phyloP scores from a whole-genome alignment of 1,284 basidiomycete species.

The Pseudozyma sp. region DNA sequence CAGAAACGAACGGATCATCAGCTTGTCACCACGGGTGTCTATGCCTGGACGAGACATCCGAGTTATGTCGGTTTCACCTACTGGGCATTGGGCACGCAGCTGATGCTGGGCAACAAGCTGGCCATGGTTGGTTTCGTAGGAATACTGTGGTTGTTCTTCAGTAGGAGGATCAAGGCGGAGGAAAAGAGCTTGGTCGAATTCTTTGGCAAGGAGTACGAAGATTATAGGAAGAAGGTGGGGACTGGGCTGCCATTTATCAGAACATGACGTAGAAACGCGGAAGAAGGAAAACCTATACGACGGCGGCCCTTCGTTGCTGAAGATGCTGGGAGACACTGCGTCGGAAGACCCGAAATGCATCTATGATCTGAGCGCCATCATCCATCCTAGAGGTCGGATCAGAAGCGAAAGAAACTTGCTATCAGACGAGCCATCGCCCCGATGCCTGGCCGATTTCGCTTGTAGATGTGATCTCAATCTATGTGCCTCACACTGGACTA shows the following conservation, averaged over 20 bases:
- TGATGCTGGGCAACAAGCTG: slow-evolving; percentile 88
- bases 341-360: too few relatives aligned
- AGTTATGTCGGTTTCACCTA: slow-evolving; percentile 98
- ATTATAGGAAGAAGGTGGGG: slow-evolving; percentile 78
- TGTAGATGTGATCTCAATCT: too few relatives aligned
- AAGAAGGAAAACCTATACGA: too few relatives aligned
- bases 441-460: too few relatives aligned
- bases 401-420: too few relatives aligned
- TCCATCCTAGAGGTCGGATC: too few relatives aligned
- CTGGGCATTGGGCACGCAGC: slow-evolving; percentile 94
- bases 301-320: too few relatives aligned
- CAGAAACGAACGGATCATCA: slow-evolving; percentile 59
- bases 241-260: slow-evolving; percentile 75
- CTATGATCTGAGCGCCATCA: too few relatives aligned
- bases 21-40: slow-evolving; percentile 63
- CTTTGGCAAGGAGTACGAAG: slow-evolving; percentile 82
- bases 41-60: slow-evolving; percentile 81
- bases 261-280: too few relatives aligned
- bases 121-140: slow-evolving; percentile 76
- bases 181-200: slow-evolving; percentile 80
- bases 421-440: too few relatives aligned
- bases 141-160: slow-evolving; percentile 88
- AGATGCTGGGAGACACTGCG: too few relatives aligned
- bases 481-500: too few relatives aligned
- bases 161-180: slow-evolving; percentile 81